These are phyloP conservation scores for Gloeophyllum trabeum DNA, from an alignment of 768 basidiomycete species.

Conservation along the genomic window DNA sequence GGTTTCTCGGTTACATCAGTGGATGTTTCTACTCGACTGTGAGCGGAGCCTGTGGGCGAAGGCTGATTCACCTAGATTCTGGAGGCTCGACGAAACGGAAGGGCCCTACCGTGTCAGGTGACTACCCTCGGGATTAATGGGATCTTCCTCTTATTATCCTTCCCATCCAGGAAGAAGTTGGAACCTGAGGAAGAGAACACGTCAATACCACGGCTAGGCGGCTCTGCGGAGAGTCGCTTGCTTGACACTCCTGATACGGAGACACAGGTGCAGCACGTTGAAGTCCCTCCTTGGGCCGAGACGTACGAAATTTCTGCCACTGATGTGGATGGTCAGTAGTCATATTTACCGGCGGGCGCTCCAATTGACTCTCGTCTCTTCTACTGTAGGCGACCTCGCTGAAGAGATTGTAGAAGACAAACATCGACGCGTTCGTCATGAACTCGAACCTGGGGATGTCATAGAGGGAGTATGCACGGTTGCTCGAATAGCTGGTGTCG, in stretches of 20 bases:
- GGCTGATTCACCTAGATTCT: constrained; percentile 32
- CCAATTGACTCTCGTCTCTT: constrained; percentile 1
- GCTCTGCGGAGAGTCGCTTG: constrained; percentile 31
- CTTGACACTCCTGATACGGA: constrained; percentile 43
- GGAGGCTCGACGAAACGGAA: constrained; percentile 88
- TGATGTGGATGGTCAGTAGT: constrained; percentile 43
- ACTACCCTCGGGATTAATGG: too few species aligned
- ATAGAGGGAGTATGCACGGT: constrained; percentile 84
- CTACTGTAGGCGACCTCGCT: constrained; percentile 43
- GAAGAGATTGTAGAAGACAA: constrained; percentile 86
- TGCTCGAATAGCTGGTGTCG: constrained; percentile 81
- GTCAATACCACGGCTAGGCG: constrained; percentile 35
- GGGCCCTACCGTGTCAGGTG: constrained; percentile 82
- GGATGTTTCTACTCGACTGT: constrained; percentile 48
- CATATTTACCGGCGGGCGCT: neutral
- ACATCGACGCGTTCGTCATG: constrained; percentile 75
- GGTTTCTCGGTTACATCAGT: constrained; percentile 45
- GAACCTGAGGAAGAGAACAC: constrained; percentile 44
- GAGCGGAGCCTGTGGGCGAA: constrained; percentile 82
- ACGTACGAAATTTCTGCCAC: constrained; percentile 56
- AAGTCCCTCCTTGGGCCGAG: constrained; percentile 68
- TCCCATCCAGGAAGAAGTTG: constrained; percentile 52
- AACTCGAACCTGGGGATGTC: constrained; percentile 81
- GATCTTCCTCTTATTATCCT: constrained; percentile 1
- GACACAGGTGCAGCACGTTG: constrained; percentile 34